Evolutionary conservation across 2,329 filamentous ascomycete species (phyloP), one percentile per base, ranked within the genome.

Genomic region (Aureobasidium sp.): DNA sequence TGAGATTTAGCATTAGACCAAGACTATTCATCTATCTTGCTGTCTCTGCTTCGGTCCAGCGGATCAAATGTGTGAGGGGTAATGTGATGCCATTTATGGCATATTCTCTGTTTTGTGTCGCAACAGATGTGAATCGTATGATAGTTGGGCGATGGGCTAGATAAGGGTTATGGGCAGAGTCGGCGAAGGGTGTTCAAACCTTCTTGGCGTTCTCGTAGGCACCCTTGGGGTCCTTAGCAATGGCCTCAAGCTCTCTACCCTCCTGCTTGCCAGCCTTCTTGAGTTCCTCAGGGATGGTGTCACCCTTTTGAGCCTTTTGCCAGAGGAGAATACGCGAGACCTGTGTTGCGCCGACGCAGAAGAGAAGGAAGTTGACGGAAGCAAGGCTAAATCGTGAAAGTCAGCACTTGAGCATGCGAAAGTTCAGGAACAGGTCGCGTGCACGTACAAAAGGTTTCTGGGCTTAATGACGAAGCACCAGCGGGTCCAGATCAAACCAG

Each of bases 391-490:
- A 48, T 67, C 10, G 11, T 7, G 7, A 21, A 21, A 21, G 21
- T 57, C 41, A 57, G 41, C 53, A 36, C 9, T 16, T n/a, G 47
- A 47, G 8, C 27, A 6, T 16, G 10, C 4, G 5, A 21, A 21
- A 42, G 2, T 44, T 44, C 41, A 25, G 11, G 1, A 8, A 25
- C 10, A 44, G 2, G n/a, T 13, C 41, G 41, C 3, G 16, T 27
- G 32, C 21, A 39, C 86, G 53, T 79, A 91, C 87, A 97, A 88
- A 71, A 91, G 79, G 82, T 99, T 99, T 77, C 86, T 86, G 62
- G 94, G 94, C 77, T 86, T 91, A 78, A 99, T 99, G 76, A 99
- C 89, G 73, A 97, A 82, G 82, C 94, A 99, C 94, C 94, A 99
- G 68, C 94, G 85, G 48, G 94, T 99, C 94, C 94, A 99, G 82